phyloP scores from a whole-genome alignment of 139 green algal genomes.

The Chlamydomonas sp. region DNA sequence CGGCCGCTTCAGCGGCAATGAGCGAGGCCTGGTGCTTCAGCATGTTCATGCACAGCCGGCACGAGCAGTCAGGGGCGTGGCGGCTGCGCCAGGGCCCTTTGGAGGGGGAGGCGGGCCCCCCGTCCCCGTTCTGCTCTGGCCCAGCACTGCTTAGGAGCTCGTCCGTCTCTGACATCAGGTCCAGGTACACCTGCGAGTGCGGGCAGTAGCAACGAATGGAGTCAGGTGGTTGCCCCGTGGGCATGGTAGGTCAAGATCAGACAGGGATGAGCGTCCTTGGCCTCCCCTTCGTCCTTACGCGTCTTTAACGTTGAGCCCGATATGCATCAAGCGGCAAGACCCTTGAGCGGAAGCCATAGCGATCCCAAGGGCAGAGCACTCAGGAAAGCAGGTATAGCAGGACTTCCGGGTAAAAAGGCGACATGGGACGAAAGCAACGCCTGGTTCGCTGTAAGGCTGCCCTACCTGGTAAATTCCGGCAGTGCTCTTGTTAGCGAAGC shows the following conservation, averaged over 20 bases:
- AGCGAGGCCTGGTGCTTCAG: not conserved
- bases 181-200: not conserved
- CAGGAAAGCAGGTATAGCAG: too few species aligned
- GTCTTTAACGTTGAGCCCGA: too few species aligned
- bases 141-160: slow-evolving; percentile 12
- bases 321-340: too few species aligned
- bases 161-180: slow-evolving; percentile 18
- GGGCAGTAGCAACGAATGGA: not conserved
- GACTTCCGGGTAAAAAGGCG: too few species aligned
- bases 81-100: not conserved
- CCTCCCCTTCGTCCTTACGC: too few species aligned
- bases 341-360: too few species aligned
- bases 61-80: slow-evolving; percentile 15
- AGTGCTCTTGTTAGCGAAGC: slow-evolving; percentile 7
- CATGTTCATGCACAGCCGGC: slow-evolving; percentile 35
- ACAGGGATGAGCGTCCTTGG: too few species aligned
- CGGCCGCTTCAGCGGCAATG: not conserved
- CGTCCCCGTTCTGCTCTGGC: not conserved
- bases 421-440: too few species aligned
- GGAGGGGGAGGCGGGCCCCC: not conserved
- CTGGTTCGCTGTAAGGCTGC: not conserved
- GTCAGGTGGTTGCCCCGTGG: too few species aligned
- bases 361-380: too few species aligned
- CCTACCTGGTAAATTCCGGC: slow-evolving; percentile 27
- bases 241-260: too few species aligned